A percentile compares a stretch with the other conserved stretches of the same genome.
phyloP scores from a whole-genome alignment of 768 basidiomycete species.

The Tulasnella calospora region DNA sequence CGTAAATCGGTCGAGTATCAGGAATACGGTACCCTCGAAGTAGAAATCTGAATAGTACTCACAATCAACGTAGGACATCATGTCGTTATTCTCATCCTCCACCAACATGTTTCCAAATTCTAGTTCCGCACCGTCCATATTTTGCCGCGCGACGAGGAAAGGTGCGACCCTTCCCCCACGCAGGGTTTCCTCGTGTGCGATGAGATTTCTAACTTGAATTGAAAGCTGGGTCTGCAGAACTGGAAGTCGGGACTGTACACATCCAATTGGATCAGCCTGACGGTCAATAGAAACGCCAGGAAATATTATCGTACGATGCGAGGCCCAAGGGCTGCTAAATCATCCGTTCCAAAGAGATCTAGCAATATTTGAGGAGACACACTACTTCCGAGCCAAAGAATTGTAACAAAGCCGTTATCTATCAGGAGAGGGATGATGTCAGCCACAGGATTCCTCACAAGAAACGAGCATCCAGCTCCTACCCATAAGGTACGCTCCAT shows the following conservation, averaged over 20 bases:
- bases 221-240: conserved; percentile 69
- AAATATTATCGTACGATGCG: conserved; percentile 52
- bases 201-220: conserved; percentile 75
- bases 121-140: conserved; percentile 86
- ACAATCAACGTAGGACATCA: conserved; percentile 89
- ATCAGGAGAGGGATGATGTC: neutral
- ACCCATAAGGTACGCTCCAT: conserved; percentile 94
- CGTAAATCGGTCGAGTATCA: too few species aligned
- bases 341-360: conserved; percentile 82
- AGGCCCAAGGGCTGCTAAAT: conserved; percentile 62
- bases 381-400: conserved; percentile 85
- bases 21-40: neutral
- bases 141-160: conserved; percentile 73
- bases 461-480: conserved; percentile 30
- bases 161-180: conserved; percentile 46
- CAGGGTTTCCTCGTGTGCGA: conserved; percentile 58
- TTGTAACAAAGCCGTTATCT: conserved; percentile 85
- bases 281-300: neutral
- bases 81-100: conserved; percentile 96
- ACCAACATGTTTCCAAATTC: conserved; percentile 97
- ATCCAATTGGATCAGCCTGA: neutral
- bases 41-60: conserved; percentile 35
- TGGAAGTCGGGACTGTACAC: conserved; percentile 60
- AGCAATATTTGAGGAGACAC: conserved; percentile 73
- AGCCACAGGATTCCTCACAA: neutral